A percentile compares a stretch with the other conserved stretches of the same genome.
phyloP scores from a whole-genome alignment of 2,329 filamentous ascomycete species.

The Ceratocystis variospora region DNA sequence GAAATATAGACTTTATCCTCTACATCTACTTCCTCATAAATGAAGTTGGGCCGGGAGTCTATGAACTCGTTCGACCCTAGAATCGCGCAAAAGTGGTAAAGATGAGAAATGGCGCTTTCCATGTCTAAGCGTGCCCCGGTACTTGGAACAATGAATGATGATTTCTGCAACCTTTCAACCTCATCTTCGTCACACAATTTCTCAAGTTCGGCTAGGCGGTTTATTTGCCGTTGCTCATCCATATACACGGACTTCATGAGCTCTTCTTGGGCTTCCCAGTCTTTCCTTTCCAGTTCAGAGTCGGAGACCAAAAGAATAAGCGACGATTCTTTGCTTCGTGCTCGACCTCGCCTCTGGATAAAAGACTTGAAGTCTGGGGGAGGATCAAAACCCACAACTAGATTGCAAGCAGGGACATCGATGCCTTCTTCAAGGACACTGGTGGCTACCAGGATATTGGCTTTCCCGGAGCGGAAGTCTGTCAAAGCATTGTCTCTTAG shows the following conservation, averaged over 20 bases:
- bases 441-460: slow-evolving; percentile 48
- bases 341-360: slow-evolving; percentile 43
- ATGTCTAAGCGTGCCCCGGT: slow-evolving; percentile 55
- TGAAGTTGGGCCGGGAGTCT: slow-evolving; percentile 55
- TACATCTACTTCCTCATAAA: slow-evolving; percentile 31
- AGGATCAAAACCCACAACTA: slow-evolving; percentile 44
- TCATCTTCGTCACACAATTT: slow-evolving; percentile 23
- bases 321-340: slow-evolving; percentile 37
- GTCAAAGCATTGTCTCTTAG: slow-evolving; percentile 28
- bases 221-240: slow-evolving; percentile 43
- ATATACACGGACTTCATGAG: slow-evolving; percentile 60
- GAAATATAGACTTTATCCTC: slow-evolving; percentile 25
- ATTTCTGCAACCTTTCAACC: slow-evolving; percentile 22
- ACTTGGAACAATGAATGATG: slow-evolving; percentile 27
- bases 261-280: slow-evolving; percentile 52
- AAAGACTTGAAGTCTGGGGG: slow-evolving; percentile 41
- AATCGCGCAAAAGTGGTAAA: slow-evolving; percentile 66
- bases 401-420: slow-evolving; percentile 50
- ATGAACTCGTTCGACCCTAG: slow-evolving; percentile 46
- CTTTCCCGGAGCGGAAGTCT: slow-evolving; percentile 39
- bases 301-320: slow-evolving; percentile 34
- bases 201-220: slow-evolving; percentile 36
- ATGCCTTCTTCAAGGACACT: slow-evolving; percentile 55
- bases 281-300: neutral
- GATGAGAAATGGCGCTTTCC: slow-evolving; percentile 58